Evolutionary conservation across 177 flowering plant species (phyloP), one percentile per base, ranked within the genome.

Genomic region (Vitis hybrid): DNA sequence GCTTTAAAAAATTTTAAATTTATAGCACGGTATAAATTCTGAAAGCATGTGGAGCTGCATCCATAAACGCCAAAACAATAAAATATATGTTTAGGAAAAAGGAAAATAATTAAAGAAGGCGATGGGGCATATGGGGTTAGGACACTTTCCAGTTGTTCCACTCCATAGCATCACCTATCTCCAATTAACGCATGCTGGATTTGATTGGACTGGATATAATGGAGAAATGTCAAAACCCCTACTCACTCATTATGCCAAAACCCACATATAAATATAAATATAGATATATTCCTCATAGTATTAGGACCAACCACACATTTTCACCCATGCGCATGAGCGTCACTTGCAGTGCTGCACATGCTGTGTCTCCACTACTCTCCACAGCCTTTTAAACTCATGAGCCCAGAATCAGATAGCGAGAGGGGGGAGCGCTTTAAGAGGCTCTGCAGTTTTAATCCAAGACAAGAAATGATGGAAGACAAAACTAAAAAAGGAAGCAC

Each of bases 391-490:
- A 60, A 45, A 45, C 6, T 12, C 58, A 20, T 60, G n/a, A 15
- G 48, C 19, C 45, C 45, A 29, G 19, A 20, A 73, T 52, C 31
- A 62, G 33, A 33, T 33, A 33, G 45, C 45, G 64, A 16, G 64
- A 61, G 64, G 11, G 62, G 39, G 10, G 51, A 60, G 56, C 45
- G 65, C 66, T 55, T 67, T 67, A 20, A 1, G 19, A 1, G 50
- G 67, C 64, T 29, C 66, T 70, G 76, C 70, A 73, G 66, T 74
- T 68, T 71, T 57, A 55, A 71, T 73, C 66, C 75, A 68, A 73
- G 82, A 84, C 82, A 80, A 59, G 55, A 31, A 15, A 80, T 75
- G 75, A 78, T 84, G 84, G 78, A 69, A 45, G 70, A 67, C 70
- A 72, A 74, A 77, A 76, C 63, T 20, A 9, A 66, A 22, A 22